Conservation (phyloP, 306 rosid genomes). For the Cucumis hystrix region DNA sequence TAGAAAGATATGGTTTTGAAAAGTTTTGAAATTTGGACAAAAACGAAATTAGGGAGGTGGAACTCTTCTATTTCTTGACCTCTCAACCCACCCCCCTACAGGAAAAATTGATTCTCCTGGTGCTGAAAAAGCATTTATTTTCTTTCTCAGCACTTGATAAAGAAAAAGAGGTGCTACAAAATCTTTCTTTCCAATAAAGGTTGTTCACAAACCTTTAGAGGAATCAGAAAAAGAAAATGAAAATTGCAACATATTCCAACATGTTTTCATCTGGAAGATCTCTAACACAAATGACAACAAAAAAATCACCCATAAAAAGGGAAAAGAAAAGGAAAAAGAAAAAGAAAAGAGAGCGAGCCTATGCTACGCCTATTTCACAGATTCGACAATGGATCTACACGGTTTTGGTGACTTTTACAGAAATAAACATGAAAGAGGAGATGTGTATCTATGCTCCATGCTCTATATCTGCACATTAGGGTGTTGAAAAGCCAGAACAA, state of each 20-base stretch:
- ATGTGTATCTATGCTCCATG: conserved; percentile 10
- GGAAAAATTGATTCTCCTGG: neutral
- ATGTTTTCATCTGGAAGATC: conserved; percentile 1
- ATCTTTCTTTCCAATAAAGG: neutral
- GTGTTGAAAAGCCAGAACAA: conserved; percentile 6
- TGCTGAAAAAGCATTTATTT: conserved; percentile 1
- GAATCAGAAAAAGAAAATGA: neutral
- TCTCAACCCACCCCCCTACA: neutral
- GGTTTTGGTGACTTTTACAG: conserved; percentile 11
- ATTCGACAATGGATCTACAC: conserved; percentile 13
- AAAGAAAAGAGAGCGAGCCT: neutral
- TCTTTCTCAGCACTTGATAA: neutral
- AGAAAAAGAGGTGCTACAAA: neutral
- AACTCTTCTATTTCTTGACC: neutral
- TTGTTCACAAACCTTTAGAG: neutral
- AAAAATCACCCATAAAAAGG: neutral
- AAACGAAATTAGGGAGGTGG: neutral
- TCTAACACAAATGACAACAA: conserved; percentile 6
- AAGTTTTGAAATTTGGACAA: neutral
- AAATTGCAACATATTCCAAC: neutral
- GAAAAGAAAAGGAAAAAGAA: neutral
- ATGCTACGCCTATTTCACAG: conserved; percentile 7
- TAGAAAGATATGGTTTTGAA: neutral
- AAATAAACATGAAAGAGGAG: conserved; percentile 10
- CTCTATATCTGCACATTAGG: conserved; percentile 12